phyloP scores from a whole-genome alignment of 208 protist species.

The Leishmania guyanensis region DNA sequence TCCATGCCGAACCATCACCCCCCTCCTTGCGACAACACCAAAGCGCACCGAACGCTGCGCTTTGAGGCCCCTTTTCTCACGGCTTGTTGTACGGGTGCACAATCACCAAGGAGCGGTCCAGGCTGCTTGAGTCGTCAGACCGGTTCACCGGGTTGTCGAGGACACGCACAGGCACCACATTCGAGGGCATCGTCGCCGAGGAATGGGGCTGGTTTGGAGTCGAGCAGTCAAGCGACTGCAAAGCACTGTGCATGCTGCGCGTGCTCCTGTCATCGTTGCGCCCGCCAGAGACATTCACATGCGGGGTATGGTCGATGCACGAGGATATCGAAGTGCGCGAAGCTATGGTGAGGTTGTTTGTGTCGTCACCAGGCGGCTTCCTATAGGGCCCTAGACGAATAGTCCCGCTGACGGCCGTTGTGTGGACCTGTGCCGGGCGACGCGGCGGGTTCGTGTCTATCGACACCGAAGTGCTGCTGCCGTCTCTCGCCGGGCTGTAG shows the following conservation, averaged over 20 bases:
- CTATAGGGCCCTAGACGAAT: constrained; percentile 21
- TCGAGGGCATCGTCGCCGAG: not conserved
- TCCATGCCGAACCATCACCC: not conserved
- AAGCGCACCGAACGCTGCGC: not conserved
- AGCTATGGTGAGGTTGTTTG: not conserved
- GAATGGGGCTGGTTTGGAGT: not conserved
- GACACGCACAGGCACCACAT: constrained; percentile 18
- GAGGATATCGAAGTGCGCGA: not conserved
- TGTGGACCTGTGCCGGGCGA: not conserved
- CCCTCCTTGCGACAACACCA: not conserved
- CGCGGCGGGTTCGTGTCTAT: not conserved
- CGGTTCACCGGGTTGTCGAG: constrained; percentile 4
- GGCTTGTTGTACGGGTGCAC: not conserved
- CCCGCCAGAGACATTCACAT: not conserved
- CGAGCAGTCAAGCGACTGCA: constrained; percentile 5
- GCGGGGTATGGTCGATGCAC: constrained; percentile 3
- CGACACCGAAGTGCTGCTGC: not conserved
- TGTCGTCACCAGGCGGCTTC: not conserved
- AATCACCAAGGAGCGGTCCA: not conserved
- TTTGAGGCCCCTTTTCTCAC: not conserved
- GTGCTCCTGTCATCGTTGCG: not conserved
- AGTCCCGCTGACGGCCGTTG: not conserved
- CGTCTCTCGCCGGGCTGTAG: not conserved
- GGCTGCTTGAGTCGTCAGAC: not conserved
- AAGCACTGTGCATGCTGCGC: not conserved